Evolutionary conservation across 352 stramenopile species (phyloP), one percentile per base, ranked within the genome.

Genomic region (Bremia lactucae): DNA sequence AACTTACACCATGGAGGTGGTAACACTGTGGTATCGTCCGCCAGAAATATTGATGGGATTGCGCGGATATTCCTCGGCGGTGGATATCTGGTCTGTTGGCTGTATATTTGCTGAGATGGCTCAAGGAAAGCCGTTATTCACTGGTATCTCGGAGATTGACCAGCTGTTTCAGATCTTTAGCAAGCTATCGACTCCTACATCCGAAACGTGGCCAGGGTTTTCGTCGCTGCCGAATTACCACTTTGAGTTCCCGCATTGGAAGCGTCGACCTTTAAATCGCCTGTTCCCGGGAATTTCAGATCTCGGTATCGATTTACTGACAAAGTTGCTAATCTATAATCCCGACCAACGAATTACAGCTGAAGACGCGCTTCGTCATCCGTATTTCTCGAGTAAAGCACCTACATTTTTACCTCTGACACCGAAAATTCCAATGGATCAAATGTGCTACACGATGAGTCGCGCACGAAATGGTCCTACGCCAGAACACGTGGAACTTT

Each of bases 61-160:
- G 5, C 67, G 76, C n/a, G 75, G 69, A 0, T 92, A 92, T 46
- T 90, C 77, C 5, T 80, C 74, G 0, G 72, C 77, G 4, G 77
- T 97, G 19, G 89, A 97, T 46, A 96, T 97, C 40, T 96, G 88
- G 89, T 97, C 68, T 16, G 72, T 93, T 16, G 96, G 96, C 2
- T 98, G 94, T 50, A 98, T 99, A 28, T 96, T 99, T 64, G 96
- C 93, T 3, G 96, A 98, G 64, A 96, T 98, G 80, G 85, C 96
- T 25, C 80, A 83, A 29, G 64, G 63, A 22, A 79, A 84, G 21
- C 79, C 79, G 16, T 65, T 95, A 0, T 96, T 96, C 38, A 85
- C 62, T 3, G 68, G 66, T 37, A 80, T 81, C 39, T 87, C 65
- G 9, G 63, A 91, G 52, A 88, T 92, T 38, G 80, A 92, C 33